Conservation (phyloP, 176 grass and related monocot genomes). For the Pharus latifolius region DNA sequence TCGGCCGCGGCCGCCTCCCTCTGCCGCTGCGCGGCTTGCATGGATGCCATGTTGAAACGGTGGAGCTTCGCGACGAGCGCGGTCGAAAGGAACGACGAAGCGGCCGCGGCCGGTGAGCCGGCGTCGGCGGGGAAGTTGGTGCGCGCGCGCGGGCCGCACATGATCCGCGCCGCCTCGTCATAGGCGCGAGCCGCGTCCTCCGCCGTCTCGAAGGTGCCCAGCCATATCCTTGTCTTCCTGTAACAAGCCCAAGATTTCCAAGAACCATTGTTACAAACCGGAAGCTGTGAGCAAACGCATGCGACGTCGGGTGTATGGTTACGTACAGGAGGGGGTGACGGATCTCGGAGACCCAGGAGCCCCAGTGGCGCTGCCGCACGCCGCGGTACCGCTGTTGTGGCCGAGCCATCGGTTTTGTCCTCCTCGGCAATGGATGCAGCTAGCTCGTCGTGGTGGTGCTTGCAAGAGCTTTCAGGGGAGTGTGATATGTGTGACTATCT, state of each 20-base stretch:
- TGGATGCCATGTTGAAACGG: constrained; percentile 73
- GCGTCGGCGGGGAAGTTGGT: constrained; percentile 63
- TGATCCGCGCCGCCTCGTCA: constrained; percentile 85
- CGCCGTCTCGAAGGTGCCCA: constrained; percentile 95
- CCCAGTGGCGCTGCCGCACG: constrained; percentile 92
- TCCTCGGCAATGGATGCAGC: neutral
- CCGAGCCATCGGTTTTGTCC: constrained; percentile 29
- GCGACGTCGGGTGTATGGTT: no score
- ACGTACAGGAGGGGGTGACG: constrained; percentile 88
- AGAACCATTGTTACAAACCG: no score
- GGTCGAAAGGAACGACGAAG: constrained; percentile 48
- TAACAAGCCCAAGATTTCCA: neutral
- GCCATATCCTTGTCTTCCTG: constrained; percentile 97
- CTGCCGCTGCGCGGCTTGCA: constrained; percentile 44
- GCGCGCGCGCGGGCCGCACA: constrained; percentile 68
- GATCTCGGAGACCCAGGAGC: constrained; percentile 96
- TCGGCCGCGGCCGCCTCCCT: constrained; percentile 5
- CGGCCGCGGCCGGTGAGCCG: neutral
- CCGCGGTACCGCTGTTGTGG: constrained; percentile 71
- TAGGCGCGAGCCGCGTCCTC: constrained; percentile 94
- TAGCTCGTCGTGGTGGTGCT: neutral
- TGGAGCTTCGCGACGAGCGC: constrained; percentile 73
- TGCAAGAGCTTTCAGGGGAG: neutral
- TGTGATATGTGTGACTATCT: constrained; percentile 7
- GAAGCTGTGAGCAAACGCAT: no score